Evolutionary conservation across 805 yeast species (phyloP).

Genomic region (Starmerella stellata): DNA sequence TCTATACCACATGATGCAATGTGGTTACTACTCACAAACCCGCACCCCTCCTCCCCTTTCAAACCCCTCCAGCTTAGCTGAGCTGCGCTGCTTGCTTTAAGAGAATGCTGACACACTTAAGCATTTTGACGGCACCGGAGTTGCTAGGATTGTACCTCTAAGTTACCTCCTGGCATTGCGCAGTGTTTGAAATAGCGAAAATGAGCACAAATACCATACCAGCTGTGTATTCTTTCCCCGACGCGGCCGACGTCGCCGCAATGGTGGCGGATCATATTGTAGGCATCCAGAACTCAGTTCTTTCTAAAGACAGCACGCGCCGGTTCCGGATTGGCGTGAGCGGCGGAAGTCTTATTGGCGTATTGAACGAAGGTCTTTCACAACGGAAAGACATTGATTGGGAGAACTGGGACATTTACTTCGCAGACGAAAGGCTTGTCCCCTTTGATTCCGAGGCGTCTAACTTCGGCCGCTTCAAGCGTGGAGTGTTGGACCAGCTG

Average conservation of each 20-base stretch:
- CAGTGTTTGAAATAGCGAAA: too few relatives aligned
- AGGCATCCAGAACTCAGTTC: slow-evolving; percentile 63
- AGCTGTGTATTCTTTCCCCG: slow-evolving; percentile 79
- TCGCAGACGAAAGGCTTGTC: slow-evolving; percentile 90
- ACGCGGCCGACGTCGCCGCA: slow-evolving; percentile 75
- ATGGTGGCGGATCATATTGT: slow-evolving; percentile 93
- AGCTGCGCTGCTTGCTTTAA: too few relatives aligned
- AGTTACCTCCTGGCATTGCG: too few relatives aligned
- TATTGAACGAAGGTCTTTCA: slow-evolving; percentile 69
- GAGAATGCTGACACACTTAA: too few relatives aligned
- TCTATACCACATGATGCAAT: too few relatives aligned
- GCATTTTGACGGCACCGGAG: too few relatives aligned
- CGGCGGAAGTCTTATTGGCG: slow-evolving; percentile 83
- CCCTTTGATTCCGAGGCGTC: slow-evolving; percentile 69
- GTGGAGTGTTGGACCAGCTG: slow-evolving; percentile 59
- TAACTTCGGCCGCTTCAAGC: slow-evolving; percentile 76
- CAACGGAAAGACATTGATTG: slow-evolving; percentile 62
- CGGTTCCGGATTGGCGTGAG: slow-evolving; percentile 79
- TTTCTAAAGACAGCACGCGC: slow-evolving; percentile 26
- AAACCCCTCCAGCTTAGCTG: too few relatives aligned
- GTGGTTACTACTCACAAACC: too few relatives aligned
- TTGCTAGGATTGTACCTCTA: too few relatives aligned
- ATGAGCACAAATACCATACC: slow-evolving; percentile 86
- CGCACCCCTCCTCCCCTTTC: too few relatives aligned
- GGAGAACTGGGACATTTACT: slow-evolving; percentile 89